Evolutionary conservation across 2,329 filamentous ascomycete genomes (phyloP), one percentile per base, ranked within the genome.

Genomic region (Fusarium tricinctum): DNA sequence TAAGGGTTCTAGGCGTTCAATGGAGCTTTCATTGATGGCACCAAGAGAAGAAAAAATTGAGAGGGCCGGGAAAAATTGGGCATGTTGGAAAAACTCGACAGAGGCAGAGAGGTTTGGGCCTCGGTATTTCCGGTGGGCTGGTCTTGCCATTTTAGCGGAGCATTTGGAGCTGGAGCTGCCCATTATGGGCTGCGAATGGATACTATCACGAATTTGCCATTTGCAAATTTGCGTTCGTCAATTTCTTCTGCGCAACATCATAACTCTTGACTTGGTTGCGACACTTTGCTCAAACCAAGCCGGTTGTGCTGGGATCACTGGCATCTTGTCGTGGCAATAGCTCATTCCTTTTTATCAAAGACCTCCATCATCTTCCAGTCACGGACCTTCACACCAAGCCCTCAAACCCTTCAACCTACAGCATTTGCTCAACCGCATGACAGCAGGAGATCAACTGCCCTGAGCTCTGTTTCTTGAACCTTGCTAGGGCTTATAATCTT

Each of bases 191-290:
- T 26, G 33, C 35, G 35, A 38, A 19, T 38, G 35, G 35, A 38
- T 38, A 38, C 57, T 35, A 69, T 69, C 62, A 59, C 63, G 57
- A 52, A 69, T 69, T 69, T 54, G 66, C 66, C 66, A 56, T 69
- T 55, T 44, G 62, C 57, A 69, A 67, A 69, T 69, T 69, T 63
- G 57, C 40, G 55, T 63, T 42, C 43, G 43, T 63, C 48, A 45
- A 55, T 51, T 58, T 46, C 20, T 40, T 47, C 40, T 57, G 23
- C 44, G 47, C 64, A 57, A 48, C 56, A 23, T 58, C 64, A 43
- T 39, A 44, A 64, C 45, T 54, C 44, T 42, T 45, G 45, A 33
- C 46, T 56, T 53, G 53, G 22, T 33, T 43, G 30, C 45, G 33
- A 54, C 26, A n/a, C 38, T 49, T 59, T 68, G 52, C 45, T 68